Conservation (phyloP, 768 basidiomycete genomes). For the Clavulina sp. region DNA sequence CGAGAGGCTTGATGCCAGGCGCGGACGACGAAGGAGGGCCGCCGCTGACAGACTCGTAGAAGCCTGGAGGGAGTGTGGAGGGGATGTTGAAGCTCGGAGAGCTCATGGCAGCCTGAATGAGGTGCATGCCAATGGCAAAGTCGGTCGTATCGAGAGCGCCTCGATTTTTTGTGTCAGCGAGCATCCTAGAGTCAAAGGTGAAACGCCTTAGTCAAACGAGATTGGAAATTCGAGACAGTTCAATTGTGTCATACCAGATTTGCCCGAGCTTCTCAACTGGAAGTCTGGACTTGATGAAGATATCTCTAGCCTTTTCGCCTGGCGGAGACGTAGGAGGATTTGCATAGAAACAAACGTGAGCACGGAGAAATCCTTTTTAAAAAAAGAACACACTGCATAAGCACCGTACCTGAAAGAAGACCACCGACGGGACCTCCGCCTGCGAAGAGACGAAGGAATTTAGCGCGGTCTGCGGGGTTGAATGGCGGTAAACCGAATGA, state of each 20-base stretch:
- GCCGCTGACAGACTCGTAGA: conserved; percentile 61
- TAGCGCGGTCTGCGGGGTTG: conserved; percentile 62
- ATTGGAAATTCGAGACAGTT: not conserved
- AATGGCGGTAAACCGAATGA: conserved; percentile 36
- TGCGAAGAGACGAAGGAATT: conserved; percentile 66
- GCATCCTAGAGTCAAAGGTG: conserved; percentile 36
- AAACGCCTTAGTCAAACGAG: not conserved
- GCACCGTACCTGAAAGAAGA: conserved; percentile 47
- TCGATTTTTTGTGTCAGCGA: conserved; percentile 89
- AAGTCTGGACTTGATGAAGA: conserved; percentile 84
- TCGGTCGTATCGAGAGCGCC: conserved; percentile 78
- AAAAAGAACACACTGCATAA: not conserved
- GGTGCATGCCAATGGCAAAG: conserved; percentile 91
- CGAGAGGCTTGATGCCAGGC: too few relatives aligned
- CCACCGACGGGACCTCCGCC: conserved; percentile 57
- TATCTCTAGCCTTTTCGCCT: conserved; percentile 78
- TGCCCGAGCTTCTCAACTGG: conserved; percentile 72
- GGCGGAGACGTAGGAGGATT: not conserved
- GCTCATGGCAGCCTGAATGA: conserved; percentile 87
- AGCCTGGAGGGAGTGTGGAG: conserved; percentile 52
- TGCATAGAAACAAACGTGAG: not conserved
- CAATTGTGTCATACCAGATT: conserved; percentile 52
- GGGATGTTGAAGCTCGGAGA: conserved; percentile 57
- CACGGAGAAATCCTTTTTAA: not conserved
- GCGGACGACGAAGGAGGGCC: conserved; percentile 5